Conservation (phyloP, 257 asterid species). For the Solanum paucissectum region DNA sequence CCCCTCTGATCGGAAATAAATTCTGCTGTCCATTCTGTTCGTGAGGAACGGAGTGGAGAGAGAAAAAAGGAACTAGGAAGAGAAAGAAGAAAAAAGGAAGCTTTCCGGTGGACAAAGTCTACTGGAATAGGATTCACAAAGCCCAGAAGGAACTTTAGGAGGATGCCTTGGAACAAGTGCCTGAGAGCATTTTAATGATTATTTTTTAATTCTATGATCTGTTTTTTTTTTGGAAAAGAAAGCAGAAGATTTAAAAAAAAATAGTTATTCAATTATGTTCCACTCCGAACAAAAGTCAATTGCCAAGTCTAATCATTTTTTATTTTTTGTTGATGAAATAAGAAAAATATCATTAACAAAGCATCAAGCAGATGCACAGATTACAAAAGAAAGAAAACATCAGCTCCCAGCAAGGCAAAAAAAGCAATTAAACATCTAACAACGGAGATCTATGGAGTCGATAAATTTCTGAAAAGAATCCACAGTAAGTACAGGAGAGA, state of each 20-base stretch:
- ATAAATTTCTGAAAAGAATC: not conserved
- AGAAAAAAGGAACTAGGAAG: not conserved
- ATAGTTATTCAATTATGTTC: not conserved
- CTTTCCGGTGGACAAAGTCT: not conserved
- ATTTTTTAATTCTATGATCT: not conserved
- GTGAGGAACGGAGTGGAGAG: not conserved
- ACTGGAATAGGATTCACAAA: not conserved
- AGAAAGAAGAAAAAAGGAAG: not conserved
- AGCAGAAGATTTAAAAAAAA: not conserved
- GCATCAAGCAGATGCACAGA: not conserved
- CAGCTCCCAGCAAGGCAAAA: not conserved
- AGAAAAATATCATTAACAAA: not conserved
- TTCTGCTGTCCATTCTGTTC: not conserved
- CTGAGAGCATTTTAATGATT: not conserved
- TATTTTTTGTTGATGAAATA: not conserved
- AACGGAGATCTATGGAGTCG: not conserved
- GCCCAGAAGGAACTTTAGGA: not conserved
- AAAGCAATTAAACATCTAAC: not conserved
- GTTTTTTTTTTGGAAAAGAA: not conserved
- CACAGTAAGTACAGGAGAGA: not conserved
- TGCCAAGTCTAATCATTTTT: not conserved
- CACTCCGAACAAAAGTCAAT: not conserved
- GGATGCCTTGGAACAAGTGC: not conserved
- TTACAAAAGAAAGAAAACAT: not conserved
- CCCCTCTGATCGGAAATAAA: not conserved